Evolutionary conservation across 768 basidiomycete genomes (phyloP).

Genomic region (Collybiopsis confluens): DNA sequence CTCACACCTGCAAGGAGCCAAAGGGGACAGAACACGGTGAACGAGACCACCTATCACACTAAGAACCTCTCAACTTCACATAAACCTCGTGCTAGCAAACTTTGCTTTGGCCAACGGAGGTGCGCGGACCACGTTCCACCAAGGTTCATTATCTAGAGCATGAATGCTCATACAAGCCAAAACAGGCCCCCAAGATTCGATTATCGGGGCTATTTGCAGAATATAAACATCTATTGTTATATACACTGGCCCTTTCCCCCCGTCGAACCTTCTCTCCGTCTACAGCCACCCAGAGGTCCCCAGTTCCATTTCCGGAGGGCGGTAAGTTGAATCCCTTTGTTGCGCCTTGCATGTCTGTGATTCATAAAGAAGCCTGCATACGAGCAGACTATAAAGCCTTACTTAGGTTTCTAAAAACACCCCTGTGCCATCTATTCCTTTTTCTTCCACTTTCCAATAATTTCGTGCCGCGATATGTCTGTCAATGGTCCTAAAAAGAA

Average conservation of each 20-base stretch:
- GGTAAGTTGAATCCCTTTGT: background rate
- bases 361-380: background rate
- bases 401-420: no score
- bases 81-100: slow-evolving; percentile 4
- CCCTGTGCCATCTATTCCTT: no score
- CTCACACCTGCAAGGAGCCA: background rate
- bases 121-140: background rate
- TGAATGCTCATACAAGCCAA: background rate
- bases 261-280: background rate
- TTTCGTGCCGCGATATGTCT: background rate
- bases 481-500: background rate
- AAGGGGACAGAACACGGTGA: background rate
- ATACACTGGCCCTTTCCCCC: background rate
- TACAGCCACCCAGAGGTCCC: background rate
- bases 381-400: background rate
- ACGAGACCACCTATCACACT: background rate
- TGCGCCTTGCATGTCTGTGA: no score
- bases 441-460: no score
- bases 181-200: background rate
- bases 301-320: background rate
- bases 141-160: background rate
- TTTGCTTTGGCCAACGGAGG: background rate
- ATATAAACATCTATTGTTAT: background rate
- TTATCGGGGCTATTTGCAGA: background rate
- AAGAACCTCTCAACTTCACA: background rate